Percentiles rank a stretch among this genome's conserved stretches.
phyloP scores from a whole-genome alignment of 352 stramenopile species.

The Phytophthora hibernalis region DNA sequence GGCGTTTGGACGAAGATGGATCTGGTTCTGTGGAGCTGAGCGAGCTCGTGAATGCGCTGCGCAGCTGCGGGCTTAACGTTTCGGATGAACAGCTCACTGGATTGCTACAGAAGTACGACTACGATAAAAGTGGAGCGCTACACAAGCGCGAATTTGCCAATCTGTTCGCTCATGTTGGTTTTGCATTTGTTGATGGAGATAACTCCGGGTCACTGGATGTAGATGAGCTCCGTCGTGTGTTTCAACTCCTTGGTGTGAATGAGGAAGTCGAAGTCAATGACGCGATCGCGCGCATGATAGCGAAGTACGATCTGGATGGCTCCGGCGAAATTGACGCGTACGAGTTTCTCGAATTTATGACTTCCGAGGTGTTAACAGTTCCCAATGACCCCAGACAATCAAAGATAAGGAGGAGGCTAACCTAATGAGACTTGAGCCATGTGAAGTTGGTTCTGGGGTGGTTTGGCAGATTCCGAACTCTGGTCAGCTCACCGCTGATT shows the following conservation, averaged over 20 bases:
- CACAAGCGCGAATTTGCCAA: conserved; percentile 62
- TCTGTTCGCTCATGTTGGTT: conserved; percentile 64
- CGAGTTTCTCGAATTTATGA: conserved; percentile 85
- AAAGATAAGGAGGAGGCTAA: conserved; percentile 4
- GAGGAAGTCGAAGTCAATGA: conserved; percentile 51
- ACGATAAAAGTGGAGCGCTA: conserved; percentile 51
- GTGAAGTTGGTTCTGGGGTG: conserved; percentile 32
- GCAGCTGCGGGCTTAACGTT: conserved; percentile 44
- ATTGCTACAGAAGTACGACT: conserved; percentile 63
- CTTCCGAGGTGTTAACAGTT: conserved; percentile 46
- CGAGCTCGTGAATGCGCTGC: conserved; percentile 48
- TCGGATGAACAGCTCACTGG: conserved; percentile 37
- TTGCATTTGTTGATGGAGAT: conserved; percentile 67
- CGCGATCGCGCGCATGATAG: conserved; percentile 47
- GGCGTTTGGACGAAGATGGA: conserved; percentile 54
- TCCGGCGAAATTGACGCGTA: conserved; percentile 78
- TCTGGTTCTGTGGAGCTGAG: conserved; percentile 53
- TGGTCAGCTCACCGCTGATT: conserved; percentile 48
- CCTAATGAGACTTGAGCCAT: conserved; percentile 17
- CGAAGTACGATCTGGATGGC: conserved; percentile 69
- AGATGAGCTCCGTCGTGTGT: conserved; percentile 55
- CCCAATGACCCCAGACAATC: conserved; percentile 5
- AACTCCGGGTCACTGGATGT: conserved; percentile 60
- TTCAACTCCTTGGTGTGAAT: conserved; percentile 59
- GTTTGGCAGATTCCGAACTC: conserved; percentile 52